These are phyloP conservation scores for Tricholoma terreum DNA, from an alignment of 768 basidiomycete genomes.

Conservation along the genomic window DNA sequence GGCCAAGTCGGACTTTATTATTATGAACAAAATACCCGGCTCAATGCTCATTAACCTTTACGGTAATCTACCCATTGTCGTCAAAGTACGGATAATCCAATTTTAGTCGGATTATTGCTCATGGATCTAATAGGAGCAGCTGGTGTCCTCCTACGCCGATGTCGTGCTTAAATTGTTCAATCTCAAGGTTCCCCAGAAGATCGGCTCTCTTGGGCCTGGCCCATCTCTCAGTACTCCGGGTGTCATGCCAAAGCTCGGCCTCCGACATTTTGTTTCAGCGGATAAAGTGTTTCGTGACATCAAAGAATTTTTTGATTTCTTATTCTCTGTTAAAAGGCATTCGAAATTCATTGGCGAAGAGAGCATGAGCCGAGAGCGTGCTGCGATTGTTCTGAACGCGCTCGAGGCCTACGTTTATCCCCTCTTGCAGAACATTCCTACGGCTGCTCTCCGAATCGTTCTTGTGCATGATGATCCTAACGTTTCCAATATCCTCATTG, in stretches of 20 bases:
- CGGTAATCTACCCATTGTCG: not conserved
- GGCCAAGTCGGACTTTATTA: not conserved
- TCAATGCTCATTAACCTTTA: slow-evolving; percentile 1
- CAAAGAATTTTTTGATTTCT: slow-evolving; percentile 5
- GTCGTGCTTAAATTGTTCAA: slow-evolving; percentile 1
- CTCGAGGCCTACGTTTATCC: not conserved
- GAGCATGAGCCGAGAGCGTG: not conserved
- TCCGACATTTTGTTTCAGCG: not conserved
- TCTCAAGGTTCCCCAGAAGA: too few relatives aligned
- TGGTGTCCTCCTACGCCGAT: not conserved
- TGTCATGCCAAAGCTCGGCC: not conserved
- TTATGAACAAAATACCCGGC: slow-evolving; percentile 5
- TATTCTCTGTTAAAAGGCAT: slow-evolving; percentile 5
- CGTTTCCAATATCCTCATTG: not conserved
- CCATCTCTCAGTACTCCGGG: not conserved
- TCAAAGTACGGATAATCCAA: not conserved
- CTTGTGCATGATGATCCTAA: slow-evolving; percentile 1
- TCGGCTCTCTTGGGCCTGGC: slow-evolving; percentile 6
- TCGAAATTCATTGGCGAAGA: not conserved
- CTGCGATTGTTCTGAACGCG: not conserved
- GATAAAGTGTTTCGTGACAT: slow-evolving; percentile 3
- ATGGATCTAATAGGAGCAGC: not conserved
- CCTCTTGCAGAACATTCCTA: not conserved
- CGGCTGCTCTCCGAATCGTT: slow-evolving; percentile 1
- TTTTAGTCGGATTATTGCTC: too few relatives aligned